Conservation (phyloP, 2,329 filamentous ascomycete genomes). For the Celoporthe dispersa region DNA sequence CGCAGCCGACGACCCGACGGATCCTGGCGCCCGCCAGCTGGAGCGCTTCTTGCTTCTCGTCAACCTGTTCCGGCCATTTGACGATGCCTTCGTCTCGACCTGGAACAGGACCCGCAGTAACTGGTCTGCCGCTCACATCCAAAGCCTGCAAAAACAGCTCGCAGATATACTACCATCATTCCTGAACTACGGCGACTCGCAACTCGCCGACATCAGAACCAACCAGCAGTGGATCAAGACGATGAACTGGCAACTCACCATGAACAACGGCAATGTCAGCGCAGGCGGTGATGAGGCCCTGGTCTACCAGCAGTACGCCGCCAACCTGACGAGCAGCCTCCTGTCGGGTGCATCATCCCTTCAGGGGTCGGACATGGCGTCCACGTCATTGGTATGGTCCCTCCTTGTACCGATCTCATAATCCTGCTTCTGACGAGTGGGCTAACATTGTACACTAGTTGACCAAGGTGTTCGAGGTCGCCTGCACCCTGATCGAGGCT, state of each 20-base stretch:
- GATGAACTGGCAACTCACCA: constrained; percentile 65
- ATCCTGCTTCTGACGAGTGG: not conserved
- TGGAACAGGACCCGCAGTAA: constrained; percentile 70
- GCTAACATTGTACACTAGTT: constrained; percentile 52
- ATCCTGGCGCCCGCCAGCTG: constrained; percentile 57
- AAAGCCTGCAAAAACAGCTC: constrained; percentile 65
- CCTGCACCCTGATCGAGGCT: constrained; percentile 73
- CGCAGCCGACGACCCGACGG: constrained; percentile 62
- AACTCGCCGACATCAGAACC: constrained; percentile 58
- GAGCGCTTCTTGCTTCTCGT: constrained; percentile 64
- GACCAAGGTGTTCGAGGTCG: constrained; percentile 80
- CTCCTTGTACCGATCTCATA: not conserved
- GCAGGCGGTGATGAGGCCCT: constrained; percentile 53
- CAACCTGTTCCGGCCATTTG: constrained; percentile 67
- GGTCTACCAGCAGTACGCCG: constrained; percentile 66
- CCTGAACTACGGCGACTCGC: constrained; percentile 56
- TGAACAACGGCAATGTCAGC: constrained; percentile 57
- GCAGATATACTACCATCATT: constrained; percentile 57
- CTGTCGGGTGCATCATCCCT: constrained; percentile 73
- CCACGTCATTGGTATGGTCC: constrained; percentile 68
- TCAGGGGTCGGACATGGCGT: constrained; percentile 74
- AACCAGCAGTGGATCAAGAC: constrained; percentile 71
- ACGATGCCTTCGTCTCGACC: constrained; percentile 64
- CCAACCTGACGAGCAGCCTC: constrained; percentile 66
- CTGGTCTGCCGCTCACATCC: constrained; percentile 61